Base-by-base conservation (phyloP, 345 rosid species). In the Gynandropsis gynandra region DNA sequence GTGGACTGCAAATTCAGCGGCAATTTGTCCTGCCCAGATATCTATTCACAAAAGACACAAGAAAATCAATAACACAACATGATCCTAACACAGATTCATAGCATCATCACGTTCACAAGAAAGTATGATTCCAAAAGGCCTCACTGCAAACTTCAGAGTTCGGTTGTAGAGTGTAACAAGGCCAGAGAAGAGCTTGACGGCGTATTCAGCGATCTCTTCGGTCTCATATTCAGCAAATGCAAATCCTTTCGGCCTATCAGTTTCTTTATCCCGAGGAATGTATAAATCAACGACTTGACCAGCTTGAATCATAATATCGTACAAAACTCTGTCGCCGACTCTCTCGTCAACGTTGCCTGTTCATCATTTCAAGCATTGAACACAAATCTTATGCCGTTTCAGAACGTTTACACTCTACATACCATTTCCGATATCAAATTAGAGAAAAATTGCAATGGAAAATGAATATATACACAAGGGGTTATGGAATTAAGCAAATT, bases 141-240 rank as follows among this genome's bases (percentile, higher is more conserved):
- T 42, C 16, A 81, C 96, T 50, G 78, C 93, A 33, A 85, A 92
- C 57, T 74, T 85, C n/a, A 92, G 63, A 16, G 85, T 76, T 41
- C 97, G 67, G 9, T 74, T 85, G 65, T 78, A 72, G 10, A 92
- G 81, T 58, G 83, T 74, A n/a, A 92, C 93, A 16, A 92, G 83
- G 60, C 97, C 97, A 8, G 95, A 72, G 76, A 87, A 92, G 45
- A 87, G 93, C 80, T 72, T 85, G 35, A 87, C 83, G 31, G 98
- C 96, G 64, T 92, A 92, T 14, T 87, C 83, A 0, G 98, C 98
- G 65, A 85, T 70, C 61, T 87, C 89, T 57, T 79, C 84, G 17
- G 86, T 10, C 49, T 92, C 98, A 21, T 78, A 92, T 72, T 84
- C 89, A 1, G 82, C 98, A 55, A 87, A 92, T 0, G 96, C 98